Base-by-base conservation (phyloP, 2,329 filamentous ascomycete species). In the Herpomyces periplanetae region DNA sequence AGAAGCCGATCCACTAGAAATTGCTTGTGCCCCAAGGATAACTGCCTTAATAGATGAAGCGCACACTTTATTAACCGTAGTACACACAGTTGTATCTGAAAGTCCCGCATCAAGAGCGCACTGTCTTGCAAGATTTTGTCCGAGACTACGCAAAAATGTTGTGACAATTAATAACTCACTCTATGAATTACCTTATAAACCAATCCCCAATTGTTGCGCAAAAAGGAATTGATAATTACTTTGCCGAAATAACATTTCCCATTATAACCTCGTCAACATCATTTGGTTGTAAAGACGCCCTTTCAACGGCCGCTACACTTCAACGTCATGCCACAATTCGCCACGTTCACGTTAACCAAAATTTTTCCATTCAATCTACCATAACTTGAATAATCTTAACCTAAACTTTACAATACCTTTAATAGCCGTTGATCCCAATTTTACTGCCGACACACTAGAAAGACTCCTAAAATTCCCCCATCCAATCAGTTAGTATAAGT, bases 51-150 rank as follows among this genome's bases (percentile, higher is more conserved):
- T 47, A 17, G 63, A 61, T 5, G 73, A 88, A 27, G 80, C 80
- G 52, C 80, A 96, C 37, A 96, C 80, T 49, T 96, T 96, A 61
- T 96, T 96, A 35, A 96, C 56, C 20, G 73, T 85, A 17, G 80
- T 96, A 43, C 62, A 65, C 30, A 84, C 54, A 27, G 64, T 65
- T 21, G 52, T 51, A 27, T 84, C 51, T 21, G 57, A 45, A 27
- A 96, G 65, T 26, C 80, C 80, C 33, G 69, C 80, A 31, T 60
- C 56, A 34, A 96, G 53, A 31, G 73, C 69, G 41, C 66, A 84
- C 47, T 96, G 80, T 34, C 80, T 62, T 30, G 80, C 73, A 28
- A 84, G 80, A 36, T 84, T 85, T 45, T 96, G 80, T 27, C 80
- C 80, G 30, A 91, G 53, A 40, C 73, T 87, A 30, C 13, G 21